These are phyloP conservation scores for Moniliophthora roreri DNA, from an alignment of 1,284 basidiomycete species.

Conservation along the genomic window DNA sequence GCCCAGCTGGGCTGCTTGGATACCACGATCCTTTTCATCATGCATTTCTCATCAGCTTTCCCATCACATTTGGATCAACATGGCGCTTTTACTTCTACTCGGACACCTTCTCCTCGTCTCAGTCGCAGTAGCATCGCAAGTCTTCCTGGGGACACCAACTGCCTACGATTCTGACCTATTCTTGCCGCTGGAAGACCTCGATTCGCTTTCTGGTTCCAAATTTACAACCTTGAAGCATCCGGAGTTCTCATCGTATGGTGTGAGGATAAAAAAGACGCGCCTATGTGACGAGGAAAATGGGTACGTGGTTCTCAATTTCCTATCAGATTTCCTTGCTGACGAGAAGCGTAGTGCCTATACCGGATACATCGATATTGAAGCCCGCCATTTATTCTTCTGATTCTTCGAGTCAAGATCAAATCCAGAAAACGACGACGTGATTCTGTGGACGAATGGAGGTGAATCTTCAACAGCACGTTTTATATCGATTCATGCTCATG, in stretches of 20 bases:
- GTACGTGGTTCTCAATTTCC: slow-evolving; percentile 9
- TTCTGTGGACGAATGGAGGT: slow-evolving; percentile 19
- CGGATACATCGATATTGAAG: slow-evolving; percentile 68
- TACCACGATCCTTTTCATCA: too few relatives aligned
- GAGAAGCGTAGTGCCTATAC: slow-evolving; percentile 24
- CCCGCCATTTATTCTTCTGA: slow-evolving; percentile 81
- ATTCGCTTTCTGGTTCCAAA: background rate
- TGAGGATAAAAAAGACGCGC: slow-evolving; percentile 42
- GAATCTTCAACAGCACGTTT: background rate
- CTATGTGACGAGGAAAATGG: slow-evolving; percentile 49
- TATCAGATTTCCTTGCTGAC: background rate
- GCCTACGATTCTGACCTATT: background rate
- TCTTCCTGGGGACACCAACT: too few relatives aligned
- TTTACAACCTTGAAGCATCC: slow-evolving; percentile 20
- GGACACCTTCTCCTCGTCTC: too few relatives aligned
- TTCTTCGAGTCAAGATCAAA: slow-evolving; percentile 78
- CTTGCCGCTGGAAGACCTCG: slow-evolving; percentile 1
- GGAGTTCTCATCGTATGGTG: slow-evolving; percentile 39
- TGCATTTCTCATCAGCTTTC: too few relatives aligned
- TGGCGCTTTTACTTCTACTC: too few relatives aligned
- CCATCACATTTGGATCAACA: too few relatives aligned
- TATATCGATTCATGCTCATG: background rate
- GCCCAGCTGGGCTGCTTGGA: too few relatives aligned
- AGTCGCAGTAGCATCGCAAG: too few relatives aligned
- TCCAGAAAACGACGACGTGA: slow-evolving; percentile 16